Evolutionary conservation across 2,329 filamentous ascomycete genomes (phyloP).

Genomic region (Alternaria novae-zelandiae): DNA sequence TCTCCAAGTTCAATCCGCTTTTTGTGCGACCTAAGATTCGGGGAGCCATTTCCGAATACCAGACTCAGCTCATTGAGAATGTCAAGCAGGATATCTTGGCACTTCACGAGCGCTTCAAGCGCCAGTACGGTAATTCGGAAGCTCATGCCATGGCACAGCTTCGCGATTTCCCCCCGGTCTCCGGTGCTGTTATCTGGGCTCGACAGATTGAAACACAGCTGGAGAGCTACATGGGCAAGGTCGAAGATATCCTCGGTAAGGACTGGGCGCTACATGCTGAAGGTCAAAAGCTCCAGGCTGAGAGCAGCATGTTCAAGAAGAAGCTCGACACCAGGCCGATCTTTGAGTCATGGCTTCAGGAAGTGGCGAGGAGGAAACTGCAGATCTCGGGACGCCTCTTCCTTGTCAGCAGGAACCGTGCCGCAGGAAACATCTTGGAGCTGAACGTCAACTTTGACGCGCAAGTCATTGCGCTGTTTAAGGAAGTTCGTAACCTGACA

Average conservation of each 20-base stretch:
- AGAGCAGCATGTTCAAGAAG: constrained; percentile 92
- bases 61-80: constrained; percentile 96
- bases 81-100: constrained; percentile 95
- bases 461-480: constrained; percentile 97
- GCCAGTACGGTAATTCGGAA: constrained; percentile 97
- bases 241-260: constrained; percentile 94
- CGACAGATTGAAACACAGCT: constrained; percentile 96
- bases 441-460: constrained; percentile 95
- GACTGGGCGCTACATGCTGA: constrained; percentile 96
- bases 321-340: constrained; percentile 94
- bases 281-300: constrained; percentile 89
- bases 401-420: constrained; percentile 83
- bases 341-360: constrained; percentile 93
- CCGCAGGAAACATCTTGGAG: constrained; percentile 88
- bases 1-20: constrained; percentile 98
- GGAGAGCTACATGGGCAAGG: constrained; percentile 96
- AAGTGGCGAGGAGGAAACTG: constrained; percentile 86
- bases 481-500: constrained; percentile 93
- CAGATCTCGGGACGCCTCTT: constrained; percentile 93
- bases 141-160: constrained; percentile 98
- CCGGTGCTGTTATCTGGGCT: constrained; percentile 96
- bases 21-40: constrained; percentile 99
- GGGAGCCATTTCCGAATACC: constrained; percentile 96
- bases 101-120: constrained; percentile 96
- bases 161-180: constrained; percentile 92